A percentile compares a stretch with the other conserved stretches of the same genome.
Conservation (phyloP, 345 rosid genomes). For the Viola odorata region DNA sequence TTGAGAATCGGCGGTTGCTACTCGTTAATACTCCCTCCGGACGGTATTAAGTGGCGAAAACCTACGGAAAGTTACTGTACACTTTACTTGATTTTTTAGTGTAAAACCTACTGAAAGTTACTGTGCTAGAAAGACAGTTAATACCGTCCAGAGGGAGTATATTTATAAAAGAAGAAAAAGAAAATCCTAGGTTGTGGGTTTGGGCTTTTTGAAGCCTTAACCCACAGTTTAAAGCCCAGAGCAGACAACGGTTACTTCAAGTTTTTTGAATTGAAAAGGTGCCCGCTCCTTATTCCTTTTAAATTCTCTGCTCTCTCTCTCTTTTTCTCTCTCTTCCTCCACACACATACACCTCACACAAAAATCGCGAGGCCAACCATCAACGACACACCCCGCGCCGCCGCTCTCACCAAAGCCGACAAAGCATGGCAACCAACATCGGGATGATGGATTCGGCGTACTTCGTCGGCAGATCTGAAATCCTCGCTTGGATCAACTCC, state of each 20-base stretch:
- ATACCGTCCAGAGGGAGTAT: background rate
- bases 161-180: background rate
- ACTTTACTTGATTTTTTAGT: too few relatives aligned
- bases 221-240: background rate
- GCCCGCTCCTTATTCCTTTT: conserved; percentile 44
- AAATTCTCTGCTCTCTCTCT: conserved; percentile 17
- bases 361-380: background rate
- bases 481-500: conserved; percentile 90
- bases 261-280: conserved; percentile 14
- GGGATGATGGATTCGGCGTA: conserved; percentile 94
- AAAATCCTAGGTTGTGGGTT: background rate
- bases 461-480: conserved; percentile 95
- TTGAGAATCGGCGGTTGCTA: too few relatives aligned
- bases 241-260: conserved; percentile 8
- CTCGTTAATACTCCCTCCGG: too few relatives aligned
- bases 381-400: background rate
- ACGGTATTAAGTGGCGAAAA: too few relatives aligned
- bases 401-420: conserved; percentile 7
- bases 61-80: too few relatives aligned
- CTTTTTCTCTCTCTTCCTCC: background rate
- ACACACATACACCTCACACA: background rate
- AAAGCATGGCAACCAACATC: conserved; percentile 65
- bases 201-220: background rate
- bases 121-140: background rate
- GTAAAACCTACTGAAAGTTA: too few relatives aligned